These are phyloP conservation scores for Tolypocladium paradoxum DNA, from an alignment of 2,329 filamentous ascomycete species.

Conservation along the genomic window DNA sequence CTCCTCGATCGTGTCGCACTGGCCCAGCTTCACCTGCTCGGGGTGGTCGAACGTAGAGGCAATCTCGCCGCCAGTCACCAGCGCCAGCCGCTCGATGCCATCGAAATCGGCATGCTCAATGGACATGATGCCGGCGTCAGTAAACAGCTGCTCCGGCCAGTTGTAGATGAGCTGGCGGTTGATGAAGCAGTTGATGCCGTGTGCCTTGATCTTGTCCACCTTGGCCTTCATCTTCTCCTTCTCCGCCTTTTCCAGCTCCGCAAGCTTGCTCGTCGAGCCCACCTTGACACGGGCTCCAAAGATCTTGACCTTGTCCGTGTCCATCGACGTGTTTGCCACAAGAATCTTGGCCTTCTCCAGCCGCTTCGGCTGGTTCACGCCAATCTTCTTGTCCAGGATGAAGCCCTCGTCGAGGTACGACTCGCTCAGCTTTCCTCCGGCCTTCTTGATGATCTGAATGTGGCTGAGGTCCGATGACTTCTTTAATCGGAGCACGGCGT, in stretches of 20 bases:
- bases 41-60: constrained; percentile 97
- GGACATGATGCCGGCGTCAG: constrained; percentile 93
- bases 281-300: constrained; percentile 97
- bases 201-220: constrained; percentile 96
- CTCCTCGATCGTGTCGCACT: constrained; percentile 93
- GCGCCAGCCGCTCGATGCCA: constrained; percentile 85
- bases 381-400: constrained; percentile 98
- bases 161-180: constrained; percentile 99
- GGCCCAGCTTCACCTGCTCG: constrained; percentile 89
- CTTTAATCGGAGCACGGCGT: constrained; percentile 82
- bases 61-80: constrained; percentile 96
- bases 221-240: constrained; percentile 99
- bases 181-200: constrained; percentile 99
- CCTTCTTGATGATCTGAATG: constrained; percentile 99
- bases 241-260: constrained; percentile 97
- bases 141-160: constrained; percentile 98
- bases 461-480: constrained; percentile 90
- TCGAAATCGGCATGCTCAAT: constrained; percentile 99
- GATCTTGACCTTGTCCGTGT: constrained; percentile 99
- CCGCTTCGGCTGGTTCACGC: constrained; percentile 95
- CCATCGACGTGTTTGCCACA: constrained; percentile 97
- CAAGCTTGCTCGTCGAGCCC: constrained; percentile 87
- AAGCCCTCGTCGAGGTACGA: constrained; percentile 97
- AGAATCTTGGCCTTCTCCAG: constrained; percentile 97
- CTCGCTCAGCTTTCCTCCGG: constrained; percentile 92